Percentiles rank a stretch among this genome's conserved stretches.
phyloP scores from a whole-genome alignment of 2,329 filamentous ascomycete genomes.

The Arthrobotrys conoides region DNA sequence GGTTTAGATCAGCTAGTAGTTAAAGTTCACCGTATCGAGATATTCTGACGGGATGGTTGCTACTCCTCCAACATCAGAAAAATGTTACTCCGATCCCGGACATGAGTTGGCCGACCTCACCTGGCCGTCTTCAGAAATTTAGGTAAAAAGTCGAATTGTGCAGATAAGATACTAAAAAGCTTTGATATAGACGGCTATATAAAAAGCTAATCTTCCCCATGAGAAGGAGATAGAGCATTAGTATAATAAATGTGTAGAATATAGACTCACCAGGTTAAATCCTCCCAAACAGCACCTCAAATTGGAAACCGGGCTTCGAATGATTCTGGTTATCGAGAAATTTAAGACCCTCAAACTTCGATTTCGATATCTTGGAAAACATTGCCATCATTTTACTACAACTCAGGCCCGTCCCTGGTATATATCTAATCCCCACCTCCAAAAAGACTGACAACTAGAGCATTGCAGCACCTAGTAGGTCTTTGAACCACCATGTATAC shows the following conservation, averaged over 20 bases:
- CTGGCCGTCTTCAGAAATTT: not conserved
- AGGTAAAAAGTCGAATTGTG: not conserved
- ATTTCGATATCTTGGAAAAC: too few species aligned
- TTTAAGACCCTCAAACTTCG: too few species aligned
- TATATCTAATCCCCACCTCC: not conserved
- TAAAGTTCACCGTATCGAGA: slow-evolving; percentile 13
- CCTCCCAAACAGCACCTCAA: not conserved
- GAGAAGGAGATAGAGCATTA: not conserved
- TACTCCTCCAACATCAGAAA: not conserved
- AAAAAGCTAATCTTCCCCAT: not conserved
- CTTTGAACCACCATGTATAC: not conserved
- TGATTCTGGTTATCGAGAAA: not conserved
- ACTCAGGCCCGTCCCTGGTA: too few species aligned
- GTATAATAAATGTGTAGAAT: not conserved
- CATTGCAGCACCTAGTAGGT: not conserved
- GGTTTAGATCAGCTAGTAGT: not conserved
- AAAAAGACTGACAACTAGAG: not conserved
- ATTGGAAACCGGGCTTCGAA: not conserved
- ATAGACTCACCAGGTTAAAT: not conserved
- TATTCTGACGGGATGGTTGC: not conserved
- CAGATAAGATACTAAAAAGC: not conserved
- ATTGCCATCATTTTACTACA: too few species aligned
- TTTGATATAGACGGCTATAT: not conserved
- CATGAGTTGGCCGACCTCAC: slow-evolving; percentile 4
- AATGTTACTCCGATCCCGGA: not conserved